Percentiles rank a stretch among this genome's conserved stretches.
phyloP scores from a whole-genome alignment of 2,329 filamentous ascomycete species.

The Cladosporium sp. region DNA sequence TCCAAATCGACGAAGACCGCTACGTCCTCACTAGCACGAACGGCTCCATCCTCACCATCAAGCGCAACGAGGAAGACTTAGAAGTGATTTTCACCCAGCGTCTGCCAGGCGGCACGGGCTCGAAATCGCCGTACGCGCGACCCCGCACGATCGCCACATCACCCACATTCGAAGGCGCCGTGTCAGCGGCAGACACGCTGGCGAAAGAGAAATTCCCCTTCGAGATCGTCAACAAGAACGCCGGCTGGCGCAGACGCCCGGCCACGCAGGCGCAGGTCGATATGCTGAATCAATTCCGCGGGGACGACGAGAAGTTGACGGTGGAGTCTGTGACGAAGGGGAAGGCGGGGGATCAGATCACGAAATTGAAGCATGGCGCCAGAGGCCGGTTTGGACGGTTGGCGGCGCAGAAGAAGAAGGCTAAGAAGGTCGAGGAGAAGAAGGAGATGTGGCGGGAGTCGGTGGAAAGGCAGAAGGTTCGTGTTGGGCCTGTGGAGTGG shows the following conservation, averaged over 20 bases:
- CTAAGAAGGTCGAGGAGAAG: constrained; percentile 40
- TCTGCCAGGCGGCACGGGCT: constrained; percentile 31
- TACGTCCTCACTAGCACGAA: constrained; percentile 65
- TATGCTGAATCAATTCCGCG: constrained; percentile 64
- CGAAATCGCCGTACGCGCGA: constrained; percentile 57
- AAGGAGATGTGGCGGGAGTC: constrained; percentile 40
- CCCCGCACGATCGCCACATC: constrained; percentile 66
- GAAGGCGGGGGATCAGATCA: constrained; percentile 84
- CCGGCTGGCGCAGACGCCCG: constrained; percentile 65
- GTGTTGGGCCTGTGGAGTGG: constrained; percentile 42
- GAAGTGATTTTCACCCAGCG: constrained; percentile 40
- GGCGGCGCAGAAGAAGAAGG: constrained; percentile 31
- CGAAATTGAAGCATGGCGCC: constrained; percentile 81
- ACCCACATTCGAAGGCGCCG: constrained; percentile 65
- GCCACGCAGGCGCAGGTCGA: constrained; percentile 61
- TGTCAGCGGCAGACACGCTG: constrained; percentile 75
- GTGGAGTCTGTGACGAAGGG: constrained; percentile 67
- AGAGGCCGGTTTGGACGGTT: constrained; percentile 53
- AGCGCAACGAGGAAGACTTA: constrained; percentile 35
- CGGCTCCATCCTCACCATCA: constrained; percentile 57
- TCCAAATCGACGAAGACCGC: constrained; percentile 64
- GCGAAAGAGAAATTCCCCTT: constrained; percentile 35
- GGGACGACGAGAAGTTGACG: constrained; percentile 51
- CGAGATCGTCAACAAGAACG: constrained; percentile 60
- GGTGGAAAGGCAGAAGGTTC: constrained; percentile 39